phyloP scores from a whole-genome alignment of 495 filamentous ascomycete species.

The Ramalina peruviana region DNA sequence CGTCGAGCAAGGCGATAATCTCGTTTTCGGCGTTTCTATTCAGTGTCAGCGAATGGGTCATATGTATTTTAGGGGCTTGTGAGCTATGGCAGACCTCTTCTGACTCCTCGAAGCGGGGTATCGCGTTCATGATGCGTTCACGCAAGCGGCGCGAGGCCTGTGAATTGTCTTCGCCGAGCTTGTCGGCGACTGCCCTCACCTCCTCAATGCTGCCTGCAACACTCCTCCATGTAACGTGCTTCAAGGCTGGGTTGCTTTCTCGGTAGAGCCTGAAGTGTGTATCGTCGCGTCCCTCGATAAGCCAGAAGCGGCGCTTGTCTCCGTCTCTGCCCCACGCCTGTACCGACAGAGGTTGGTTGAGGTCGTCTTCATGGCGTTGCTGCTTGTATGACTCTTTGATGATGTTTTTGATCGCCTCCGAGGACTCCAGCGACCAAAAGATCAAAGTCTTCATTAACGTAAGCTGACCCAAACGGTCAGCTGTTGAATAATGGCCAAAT shows the following conservation, averaged over 20 bases:
- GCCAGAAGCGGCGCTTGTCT: conserved; percentile 80
- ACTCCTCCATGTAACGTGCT: conserved; percentile 78
- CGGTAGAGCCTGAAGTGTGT: conserved; percentile 89
- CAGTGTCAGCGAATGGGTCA: conserved; percentile 12
- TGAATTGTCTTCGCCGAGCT: conserved; percentile 63
- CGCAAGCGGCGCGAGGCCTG: conserved; percentile 64
- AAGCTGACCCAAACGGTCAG: conserved; percentile 41
- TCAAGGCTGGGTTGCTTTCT: conserved; percentile 71
- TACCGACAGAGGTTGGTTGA: conserved; percentile 84
- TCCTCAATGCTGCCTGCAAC: conserved; percentile 86
- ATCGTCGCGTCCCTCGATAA: conserved; percentile 89
- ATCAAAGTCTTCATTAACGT: conserved; percentile 68
- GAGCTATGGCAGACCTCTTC: conserved; percentile 52
- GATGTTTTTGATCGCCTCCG: conserved; percentile 64
- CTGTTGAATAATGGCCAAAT: conserved; percentile 1
- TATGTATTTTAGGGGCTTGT: background rate
- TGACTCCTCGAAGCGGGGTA: conserved; percentile 87
- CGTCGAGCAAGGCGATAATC: conserved; percentile 83
- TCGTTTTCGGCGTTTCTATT: conserved; percentile 75
- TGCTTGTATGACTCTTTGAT: conserved; percentile 87
- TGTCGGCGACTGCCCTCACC: conserved; percentile 55
- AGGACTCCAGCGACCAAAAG: conserved; percentile 81
- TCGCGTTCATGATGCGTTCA: conserved; percentile 61
- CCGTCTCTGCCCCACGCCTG: conserved; percentile 91
- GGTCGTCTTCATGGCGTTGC: conserved; percentile 74